Evolutionary conservation across 805 yeast species (phyloP), one percentile per base, ranked within the genome.

Genomic region (Zygosaccharomyces bisporus): DNA sequence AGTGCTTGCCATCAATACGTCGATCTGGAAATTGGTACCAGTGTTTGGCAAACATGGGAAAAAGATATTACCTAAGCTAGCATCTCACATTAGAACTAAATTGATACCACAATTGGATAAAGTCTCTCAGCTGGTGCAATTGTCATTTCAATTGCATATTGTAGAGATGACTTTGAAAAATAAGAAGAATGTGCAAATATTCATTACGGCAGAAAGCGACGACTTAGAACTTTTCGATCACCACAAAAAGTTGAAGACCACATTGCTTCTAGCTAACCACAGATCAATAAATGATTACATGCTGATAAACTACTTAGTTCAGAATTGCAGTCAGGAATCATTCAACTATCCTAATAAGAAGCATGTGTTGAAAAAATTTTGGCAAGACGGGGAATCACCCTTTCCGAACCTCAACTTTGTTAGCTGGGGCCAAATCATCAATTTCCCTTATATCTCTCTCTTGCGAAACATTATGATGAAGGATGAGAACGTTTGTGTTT

Each of bases 391-490:
- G 6, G 37, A 19, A 6, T 8, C 34, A 17, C 43, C 51, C 12
- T 37, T 61, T 13, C 82, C 83, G 0, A 60, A 65, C 24, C 60
- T 80, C n/a, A 75, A 71, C 40, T 84, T 81, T 60, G 77, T 85
- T 54, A 72, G 82, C 1, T 87, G 95, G 95, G 83, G 80, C 41
- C 59, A 69, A 4, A 54, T 84, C 2, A 77, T 87, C 79, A 64
- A 71, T 17, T 68, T 83, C 0, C 95, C 95, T 0, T 73, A 75
- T 2, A 27, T 79, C 0, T 63, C 68, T 24, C 60, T 79, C 2
- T 50, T 80, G 9, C 58, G 69, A 40, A 73, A 75, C 44, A 68
- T 81, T 25, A 53, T 76, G 7, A 70, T 72, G 35, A 71, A 76
- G 35, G 89, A 85, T 58, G 95, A 86, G 51, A 86, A 86, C 55